Conservation (phyloP, 768 basidiomycete species). For the Mrakia blollopis region DNA sequence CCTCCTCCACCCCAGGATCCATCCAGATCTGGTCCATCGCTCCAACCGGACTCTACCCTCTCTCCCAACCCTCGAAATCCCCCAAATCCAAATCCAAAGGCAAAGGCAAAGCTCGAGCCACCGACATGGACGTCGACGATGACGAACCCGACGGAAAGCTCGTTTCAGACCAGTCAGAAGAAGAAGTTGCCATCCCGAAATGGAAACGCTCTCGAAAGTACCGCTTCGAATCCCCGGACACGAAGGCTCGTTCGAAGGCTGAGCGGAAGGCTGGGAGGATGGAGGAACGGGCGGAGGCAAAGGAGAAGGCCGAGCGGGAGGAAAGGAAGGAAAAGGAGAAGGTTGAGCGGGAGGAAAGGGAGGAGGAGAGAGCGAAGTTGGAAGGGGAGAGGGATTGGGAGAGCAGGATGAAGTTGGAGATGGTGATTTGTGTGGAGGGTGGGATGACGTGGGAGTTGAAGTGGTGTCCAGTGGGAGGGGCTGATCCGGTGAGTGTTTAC, state of each 20-base stretch:
- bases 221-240: too few relatives aligned
- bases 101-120: slow-evolving; percentile 16
- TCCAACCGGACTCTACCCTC: slow-evolving; percentile 30
- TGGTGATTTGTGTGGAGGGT: slow-evolving; percentile 76
- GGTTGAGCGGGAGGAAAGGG: slow-evolving; percentile 26
- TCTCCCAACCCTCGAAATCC: background rate
- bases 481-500: slow-evolving; percentile 52
- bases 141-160: background rate
- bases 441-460: slow-evolving; percentile 75
- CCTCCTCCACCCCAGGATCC: slow-evolving; percentile 53
- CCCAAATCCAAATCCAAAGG: background rate
- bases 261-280: too few relatives aligned
- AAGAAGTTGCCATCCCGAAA: too few relatives aligned
- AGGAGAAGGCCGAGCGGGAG: background rate
- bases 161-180: too few relatives aligned
- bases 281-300: too few relatives aligned
- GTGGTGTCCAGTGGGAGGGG: slow-evolving; percentile 88
- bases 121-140: slow-evolving; percentile 17
- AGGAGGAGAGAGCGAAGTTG: slow-evolving; percentile 1
- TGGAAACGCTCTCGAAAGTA: too few relatives aligned
- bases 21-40: slow-evolving; percentile 79
- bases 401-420: slow-evolving; percentile 60
- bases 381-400: slow-evolving; percentile 43
- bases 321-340: background rate
- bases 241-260: too few relatives aligned